phyloP scores from a whole-genome alignment of 202 grass and related monocot genomes.

The Digitaria exilis region DNA sequence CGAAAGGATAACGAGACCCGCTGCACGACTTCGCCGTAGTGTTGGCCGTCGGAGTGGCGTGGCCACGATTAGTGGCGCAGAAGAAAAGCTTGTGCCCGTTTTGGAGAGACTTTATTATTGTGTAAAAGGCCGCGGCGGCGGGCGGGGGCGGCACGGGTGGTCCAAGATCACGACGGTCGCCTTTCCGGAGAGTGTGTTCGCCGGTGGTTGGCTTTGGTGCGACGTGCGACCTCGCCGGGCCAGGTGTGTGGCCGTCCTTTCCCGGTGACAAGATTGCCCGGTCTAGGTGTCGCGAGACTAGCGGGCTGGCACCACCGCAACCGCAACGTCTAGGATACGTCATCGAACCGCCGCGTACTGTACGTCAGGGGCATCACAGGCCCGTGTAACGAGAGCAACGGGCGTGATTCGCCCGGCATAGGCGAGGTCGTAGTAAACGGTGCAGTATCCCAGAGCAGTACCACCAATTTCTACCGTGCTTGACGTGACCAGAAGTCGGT shows the following conservation, averaged over 20 bases:
- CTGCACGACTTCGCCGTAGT: neutral
- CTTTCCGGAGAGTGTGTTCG: neutral
- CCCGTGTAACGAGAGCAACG: neutral
- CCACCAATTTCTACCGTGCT: neutral
- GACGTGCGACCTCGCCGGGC: neutral
- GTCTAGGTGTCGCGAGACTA: neutral
- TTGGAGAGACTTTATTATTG: neutral
- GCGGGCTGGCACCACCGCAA: too few relatives aligned
- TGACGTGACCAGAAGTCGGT: too few relatives aligned
- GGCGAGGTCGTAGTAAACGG: neutral
- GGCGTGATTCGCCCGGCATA: neutral
- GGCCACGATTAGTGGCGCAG: neutral
- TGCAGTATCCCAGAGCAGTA: neutral
- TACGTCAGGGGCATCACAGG: neutral
- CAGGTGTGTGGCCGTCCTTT: conserved; percentile 32
- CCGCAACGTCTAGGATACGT: neutral
- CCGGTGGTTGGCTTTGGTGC: conserved; percentile 5
- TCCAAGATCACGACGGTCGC: neutral
- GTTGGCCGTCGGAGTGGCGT: neutral
- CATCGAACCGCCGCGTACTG: neutral
- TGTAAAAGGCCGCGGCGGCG: neutral
- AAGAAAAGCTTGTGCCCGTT: neutral
- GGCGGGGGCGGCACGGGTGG: neutral
- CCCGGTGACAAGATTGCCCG: neutral
- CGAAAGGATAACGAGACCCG: neutral